These are phyloP conservation scores for Pugionium dolabratum DNA, from an alignment of 345 rosid genomes.

Conservation along the genomic window DNA sequence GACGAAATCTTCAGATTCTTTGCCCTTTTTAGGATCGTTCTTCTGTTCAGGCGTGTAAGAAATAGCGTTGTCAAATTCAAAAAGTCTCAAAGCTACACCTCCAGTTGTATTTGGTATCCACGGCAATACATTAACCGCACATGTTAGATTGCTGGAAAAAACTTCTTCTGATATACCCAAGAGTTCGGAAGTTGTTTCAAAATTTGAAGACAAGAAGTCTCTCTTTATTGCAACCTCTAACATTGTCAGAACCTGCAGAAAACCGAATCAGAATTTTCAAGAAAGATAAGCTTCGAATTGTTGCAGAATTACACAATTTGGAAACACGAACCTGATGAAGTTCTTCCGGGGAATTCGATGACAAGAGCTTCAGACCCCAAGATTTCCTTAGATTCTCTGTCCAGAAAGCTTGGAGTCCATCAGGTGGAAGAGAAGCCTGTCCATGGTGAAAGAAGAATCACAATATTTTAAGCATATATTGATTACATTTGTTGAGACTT, in stretches of 20 bases:
- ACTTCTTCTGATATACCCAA: slow-evolving; percentile 41
- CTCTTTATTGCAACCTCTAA: slow-evolving; percentile 64
- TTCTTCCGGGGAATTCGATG: slow-evolving; percentile 59
- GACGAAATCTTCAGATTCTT: slow-evolving; percentile 43
- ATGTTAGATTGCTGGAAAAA: slow-evolving; percentile 21
- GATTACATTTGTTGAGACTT: slow-evolving; percentile 2
- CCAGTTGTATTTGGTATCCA: slow-evolving; percentile 81
- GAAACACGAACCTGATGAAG: slow-evolving; percentile 58
- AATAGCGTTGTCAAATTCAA: slow-evolving; percentile 65
- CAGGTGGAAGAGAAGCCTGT: slow-evolving; percentile 70
- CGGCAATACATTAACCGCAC: slow-evolving; percentile 52
- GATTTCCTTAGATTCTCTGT: slow-evolving; percentile 53
- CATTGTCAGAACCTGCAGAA: slow-evolving; percentile 55
- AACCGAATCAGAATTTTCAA: slow-evolving; percentile 2
- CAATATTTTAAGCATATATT: neutral
- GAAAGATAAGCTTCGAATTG: neutral
- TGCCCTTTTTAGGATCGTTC: slow-evolving; percentile 48
- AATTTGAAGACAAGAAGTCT: slow-evolving; percentile 61
- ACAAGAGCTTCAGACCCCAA: slow-evolving; percentile 66
- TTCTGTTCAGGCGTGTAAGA: slow-evolving; percentile 52
- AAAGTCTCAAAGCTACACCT: slow-evolving; percentile 68
- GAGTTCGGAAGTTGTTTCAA: slow-evolving; percentile 70
- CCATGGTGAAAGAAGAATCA: slow-evolving; percentile 25
- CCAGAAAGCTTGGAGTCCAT: slow-evolving; percentile 70
- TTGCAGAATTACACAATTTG: slow-evolving; percentile 1